Percentiles rank a stretch among this genome's conserved stretches.
Evolutionary conservation across 345 rosid genomes (phyloP).

Genomic region (Salix viminalis): DNA sequence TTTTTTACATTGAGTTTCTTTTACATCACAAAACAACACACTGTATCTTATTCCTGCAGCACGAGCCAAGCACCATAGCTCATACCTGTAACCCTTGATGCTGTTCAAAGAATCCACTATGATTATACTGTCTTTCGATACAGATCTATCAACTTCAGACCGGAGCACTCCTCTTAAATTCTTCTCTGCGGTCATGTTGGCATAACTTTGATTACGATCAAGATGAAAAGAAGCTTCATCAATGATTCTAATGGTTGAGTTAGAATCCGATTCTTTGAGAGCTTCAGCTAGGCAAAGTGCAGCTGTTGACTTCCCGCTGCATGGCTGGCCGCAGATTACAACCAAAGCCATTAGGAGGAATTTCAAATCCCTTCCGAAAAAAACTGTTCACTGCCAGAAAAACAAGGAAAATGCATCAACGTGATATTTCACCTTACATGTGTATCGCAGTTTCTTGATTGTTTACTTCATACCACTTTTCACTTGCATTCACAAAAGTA

Average conservation of each 20-base stretch:
- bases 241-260: constrained; percentile 52
- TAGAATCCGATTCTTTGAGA: constrained; percentile 62
- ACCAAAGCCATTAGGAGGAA: constrained; percentile 70
- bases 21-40: constrained; percentile 64
- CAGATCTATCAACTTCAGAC: constrained; percentile 96
- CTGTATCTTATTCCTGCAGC: constrained; percentile 85
- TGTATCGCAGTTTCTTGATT: neutral
- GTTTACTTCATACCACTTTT: no score
- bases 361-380: neutral
- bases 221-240: constrained; percentile 82
- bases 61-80: constrained; percentile 95
- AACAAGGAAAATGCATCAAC: neutral
- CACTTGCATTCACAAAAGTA: neutral
- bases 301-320: constrained; percentile 86
- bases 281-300: constrained; percentile 58
- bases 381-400: constrained; percentile 1
- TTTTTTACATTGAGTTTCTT: constrained; percentile 54
- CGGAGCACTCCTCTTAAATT: constrained; percentile 85
- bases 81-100: constrained; percentile 93
- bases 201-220: constrained; percentile 84
- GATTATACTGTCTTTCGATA: constrained; percentile 70
- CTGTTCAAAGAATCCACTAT: constrained; percentile 90
- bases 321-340: constrained; percentile 92
- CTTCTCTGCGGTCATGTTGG: constrained; percentile 85
- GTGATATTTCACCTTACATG: no score